Evolutionary conservation across 1,139 yeast genomes (phyloP), one percentile per base, ranked within the genome.

Genomic region (Yamadazyma epiphylla): DNA sequence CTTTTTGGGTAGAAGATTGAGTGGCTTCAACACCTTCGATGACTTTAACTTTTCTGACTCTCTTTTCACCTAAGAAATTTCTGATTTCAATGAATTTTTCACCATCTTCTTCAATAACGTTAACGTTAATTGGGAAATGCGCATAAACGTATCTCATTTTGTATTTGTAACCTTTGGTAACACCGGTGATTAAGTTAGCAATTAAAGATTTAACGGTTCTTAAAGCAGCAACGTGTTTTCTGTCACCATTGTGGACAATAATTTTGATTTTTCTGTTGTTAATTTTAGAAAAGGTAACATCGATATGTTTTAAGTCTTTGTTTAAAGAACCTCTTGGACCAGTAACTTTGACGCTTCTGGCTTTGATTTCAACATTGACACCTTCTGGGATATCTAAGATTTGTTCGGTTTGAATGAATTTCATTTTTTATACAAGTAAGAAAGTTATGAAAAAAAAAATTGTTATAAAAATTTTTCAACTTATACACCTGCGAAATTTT

Each of bases 101-200:
- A 58, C 88, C 89, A 37, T 87, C 85, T 55, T 76, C 70, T 54
- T 86, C 82, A 58, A 80, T 63, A 49, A 80, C 66, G 79, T 89
- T 91, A 55, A 91, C 96, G 73, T 94, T 91, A 74, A 94, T 94
- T 68, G 98, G 99, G 95, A 91, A 91, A 86, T 94, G 98, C 82
- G 98, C 99, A 67, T 91, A 94, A 52, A 91, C 98, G 70, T 88
- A 89, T 70, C 81, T 34, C 96, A 91, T 82, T 88, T 91, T 89
- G 94, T 91, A 91, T 75, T 84, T 81, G 95, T 75, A 91, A 70
- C 98, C 97, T 78, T 83, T 83, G 69, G 98, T 91, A 63, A 91
- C 98, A 84, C 99, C 98, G 51, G 86, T 86, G 74, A 91, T 72
- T 80, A 91, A 71, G 87, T 94, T 91, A 63, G 87, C 66, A 58